Evolutionary conservation across 352 stramenopile genomes (phyloP).

Genomic region (Pilasporangium apinafurcum): DNA sequence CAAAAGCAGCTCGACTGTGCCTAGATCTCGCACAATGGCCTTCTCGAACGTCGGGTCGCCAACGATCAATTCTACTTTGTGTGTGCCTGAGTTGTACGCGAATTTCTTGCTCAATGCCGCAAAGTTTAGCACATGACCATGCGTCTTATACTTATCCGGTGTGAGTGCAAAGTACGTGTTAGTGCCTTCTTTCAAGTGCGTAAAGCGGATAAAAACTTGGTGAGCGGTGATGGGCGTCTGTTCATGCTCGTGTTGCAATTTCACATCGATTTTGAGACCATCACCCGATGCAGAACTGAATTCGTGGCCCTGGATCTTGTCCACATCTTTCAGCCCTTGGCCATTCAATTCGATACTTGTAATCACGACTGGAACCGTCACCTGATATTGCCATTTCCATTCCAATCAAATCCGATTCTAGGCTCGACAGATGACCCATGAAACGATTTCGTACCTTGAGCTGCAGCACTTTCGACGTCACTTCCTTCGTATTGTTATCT

Average conservation of each 20-base stretch:
- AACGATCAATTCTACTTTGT: slow-evolving; percentile 70
- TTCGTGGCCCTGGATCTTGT: slow-evolving; percentile 40
- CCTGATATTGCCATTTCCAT: slow-evolving; percentile 1
- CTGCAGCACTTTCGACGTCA: slow-evolving; percentile 52
- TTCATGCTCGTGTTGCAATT: slow-evolving; percentile 46
- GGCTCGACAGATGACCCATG: neutral
- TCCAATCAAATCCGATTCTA: neutral
- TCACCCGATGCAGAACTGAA: slow-evolving; percentile 62
- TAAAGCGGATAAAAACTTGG: slow-evolving; percentile 77
- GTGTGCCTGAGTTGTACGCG: slow-evolving; percentile 61
- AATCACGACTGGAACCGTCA: slow-evolving; percentile 64
- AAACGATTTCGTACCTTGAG: slow-evolving; percentile 55
- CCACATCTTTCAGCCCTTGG: slow-evolving; percentile 31
- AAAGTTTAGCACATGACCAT: slow-evolving; percentile 49
- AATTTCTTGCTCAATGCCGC: slow-evolving; percentile 72
- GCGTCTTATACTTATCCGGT: slow-evolving; percentile 24
- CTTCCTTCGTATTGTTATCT: slow-evolving; percentile 31
- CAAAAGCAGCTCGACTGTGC: slow-evolving; percentile 62
- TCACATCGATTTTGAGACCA: slow-evolving; percentile 45
- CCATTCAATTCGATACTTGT: slow-evolving; percentile 48
- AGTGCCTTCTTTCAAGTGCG: slow-evolving; percentile 36
- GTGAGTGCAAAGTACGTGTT: slow-evolving; percentile 76
- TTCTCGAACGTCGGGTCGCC: slow-evolving; percentile 75
- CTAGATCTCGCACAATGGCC: slow-evolving; percentile 66
- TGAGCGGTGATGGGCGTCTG: slow-evolving; percentile 56